Conservation (phyloP, 1,139 yeast genomes). For the Geotrichum candidum region DNA sequence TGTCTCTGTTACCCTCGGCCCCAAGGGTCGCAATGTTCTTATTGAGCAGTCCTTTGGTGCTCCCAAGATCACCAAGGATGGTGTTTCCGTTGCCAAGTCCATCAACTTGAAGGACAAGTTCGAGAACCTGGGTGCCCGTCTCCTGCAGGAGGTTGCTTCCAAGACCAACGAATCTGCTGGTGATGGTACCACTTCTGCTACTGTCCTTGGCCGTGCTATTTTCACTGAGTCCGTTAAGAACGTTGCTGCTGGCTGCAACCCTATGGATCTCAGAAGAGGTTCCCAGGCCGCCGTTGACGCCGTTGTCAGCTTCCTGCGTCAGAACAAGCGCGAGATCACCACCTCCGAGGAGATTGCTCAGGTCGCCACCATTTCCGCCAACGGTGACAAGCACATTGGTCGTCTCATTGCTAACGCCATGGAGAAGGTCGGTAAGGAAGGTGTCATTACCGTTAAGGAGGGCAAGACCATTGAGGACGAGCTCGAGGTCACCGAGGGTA, state of each 20-base stretch:
- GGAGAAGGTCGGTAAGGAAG: conserved; percentile 99
- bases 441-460: conserved; percentile 96
- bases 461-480: conserved; percentile 97
- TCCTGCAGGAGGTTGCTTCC: conserved; percentile 95
- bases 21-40: conserved; percentile 96
- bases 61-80: conserved; percentile 98
- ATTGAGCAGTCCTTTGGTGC: conserved; percentile 96
- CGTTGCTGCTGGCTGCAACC: conserved; percentile 99
- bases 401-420: conserved; percentile 89
- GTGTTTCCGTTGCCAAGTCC: conserved; percentile 95
- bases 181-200: conserved; percentile 98
- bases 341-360: conserved; percentile 97
- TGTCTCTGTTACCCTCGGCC: conserved; percentile 94
- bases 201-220: conserved; percentile 93
- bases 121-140: conserved; percentile 94
- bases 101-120: conserved; percentile 85
- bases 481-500: conserved; percentile 97
- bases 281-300: conserved; percentile 98
- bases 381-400: conserved; percentile 95
- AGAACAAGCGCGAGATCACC: conserved; percentile 93
- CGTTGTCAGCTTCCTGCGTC: conserved; percentile 80
- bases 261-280: conserved; percentile 98
- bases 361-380: conserved; percentile 97
- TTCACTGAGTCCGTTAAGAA: conserved; percentile 96
- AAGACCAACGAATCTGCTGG: conserved; percentile 98